Evolutionary conservation across 306 rosid species (phyloP).

Genomic region (Sicyos baderoa): DNA sequence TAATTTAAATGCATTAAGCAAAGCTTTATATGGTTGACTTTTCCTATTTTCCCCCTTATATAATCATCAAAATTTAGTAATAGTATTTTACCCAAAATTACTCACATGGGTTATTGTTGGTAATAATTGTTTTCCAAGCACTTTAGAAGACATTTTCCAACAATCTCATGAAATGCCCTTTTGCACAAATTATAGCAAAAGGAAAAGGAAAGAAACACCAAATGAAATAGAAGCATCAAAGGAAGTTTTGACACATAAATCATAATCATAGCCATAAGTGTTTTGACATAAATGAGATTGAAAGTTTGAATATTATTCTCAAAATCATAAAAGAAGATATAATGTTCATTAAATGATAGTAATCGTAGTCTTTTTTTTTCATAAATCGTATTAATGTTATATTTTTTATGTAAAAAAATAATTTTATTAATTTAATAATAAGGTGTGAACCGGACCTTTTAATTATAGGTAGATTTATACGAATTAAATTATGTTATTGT

Average conservation of each 20-base stretch:
- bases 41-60: not conserved
- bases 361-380: too few species aligned
- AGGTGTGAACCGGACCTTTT: too few species aligned
- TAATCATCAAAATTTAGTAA: not conserved
- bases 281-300: not conserved
- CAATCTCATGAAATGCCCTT: constrained; percentile 16
- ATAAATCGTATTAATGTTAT: too few species aligned
- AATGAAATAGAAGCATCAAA: not conserved
- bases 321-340: not conserved
- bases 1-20: not conserved
- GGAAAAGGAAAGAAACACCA: not conserved
- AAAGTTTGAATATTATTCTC: not conserved
- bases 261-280: not conserved
- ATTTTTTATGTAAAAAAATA: too few species aligned
- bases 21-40: not conserved
- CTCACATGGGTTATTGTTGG: constrained; percentile 4
- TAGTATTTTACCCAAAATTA: not conserved
- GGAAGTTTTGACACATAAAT: not conserved
- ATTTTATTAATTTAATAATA: too few species aligned
- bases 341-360: not conserved
- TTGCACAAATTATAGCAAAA: not conserved
- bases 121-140: not conserved
- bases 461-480: too few species aligned
- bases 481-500: too few species aligned
- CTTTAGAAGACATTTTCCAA: not conserved